Percentiles rank a stretch among this genome's conserved stretches.
Conservation (phyloP, 1,284 basidiomycete species). For the Heterobasidion parviporum region DNA sequence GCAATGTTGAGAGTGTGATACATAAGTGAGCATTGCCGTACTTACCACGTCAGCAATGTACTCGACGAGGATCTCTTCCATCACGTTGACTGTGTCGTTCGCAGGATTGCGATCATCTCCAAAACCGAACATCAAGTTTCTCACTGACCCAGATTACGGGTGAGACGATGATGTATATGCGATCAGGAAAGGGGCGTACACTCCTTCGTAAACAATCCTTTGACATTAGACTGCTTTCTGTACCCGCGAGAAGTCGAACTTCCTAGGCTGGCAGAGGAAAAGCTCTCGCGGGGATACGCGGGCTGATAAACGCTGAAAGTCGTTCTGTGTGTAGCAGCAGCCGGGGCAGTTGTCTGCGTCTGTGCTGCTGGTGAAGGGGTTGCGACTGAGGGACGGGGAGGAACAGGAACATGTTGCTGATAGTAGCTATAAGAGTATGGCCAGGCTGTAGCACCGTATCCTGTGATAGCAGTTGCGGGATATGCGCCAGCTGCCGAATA, state of each 20-base stretch:
- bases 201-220: conserved; percentile 73
- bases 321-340: conserved; percentile 16
- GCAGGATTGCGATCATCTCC: conserved; percentile 86
- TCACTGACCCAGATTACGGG: conserved; percentile 39
- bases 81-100: conserved; percentile 80
- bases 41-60: conserved; percentile 84
- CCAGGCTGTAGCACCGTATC: conserved; percentile 42
- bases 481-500: conserved; percentile 32
- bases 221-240: conserved; percentile 55
- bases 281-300: conserved; percentile 46
- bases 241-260: conserved; percentile 34
- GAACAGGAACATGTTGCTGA: conserved; percentile 29
- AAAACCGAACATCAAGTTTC: conserved; percentile 91
- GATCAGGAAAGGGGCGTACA: conserved; percentile 35
- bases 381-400: conserved; percentile 24
- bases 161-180: conserved; percentile 5
- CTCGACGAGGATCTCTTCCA: conserved; percentile 91
- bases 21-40: conserved; percentile 13
- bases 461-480: conserved; percentile 31
- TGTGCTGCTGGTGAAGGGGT: conserved; percentile 12
- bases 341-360: conserved; percentile 11
- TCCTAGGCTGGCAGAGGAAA: conserved; percentile 28
- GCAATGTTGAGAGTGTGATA: not conserved
- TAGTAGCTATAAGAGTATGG: conserved; percentile 51
- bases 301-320: conserved; percentile 49